Conservation (phyloP, 345 rosid genomes). For the Populus nigra region DNA sequence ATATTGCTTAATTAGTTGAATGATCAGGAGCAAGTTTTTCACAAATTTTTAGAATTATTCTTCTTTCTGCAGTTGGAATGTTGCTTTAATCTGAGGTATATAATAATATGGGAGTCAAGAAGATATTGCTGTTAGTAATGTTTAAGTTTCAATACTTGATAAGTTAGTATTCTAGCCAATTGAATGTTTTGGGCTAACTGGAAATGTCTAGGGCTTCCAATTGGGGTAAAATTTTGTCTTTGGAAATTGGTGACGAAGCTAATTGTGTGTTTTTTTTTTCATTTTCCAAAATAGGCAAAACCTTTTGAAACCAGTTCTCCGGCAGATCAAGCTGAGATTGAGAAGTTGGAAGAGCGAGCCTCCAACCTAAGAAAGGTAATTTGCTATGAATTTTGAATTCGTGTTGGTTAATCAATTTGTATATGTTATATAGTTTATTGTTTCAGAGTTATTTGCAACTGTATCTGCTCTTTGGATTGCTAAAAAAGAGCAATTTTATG, state of each 20-base stretch:
- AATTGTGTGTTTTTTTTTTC: not conserved
- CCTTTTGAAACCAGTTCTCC: conserved; percentile 46
- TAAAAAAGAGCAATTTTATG: not conserved
- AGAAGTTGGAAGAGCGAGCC: conserved; percentile 69
- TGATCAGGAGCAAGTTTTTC: too few relatives aligned
- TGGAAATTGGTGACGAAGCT: not conserved
- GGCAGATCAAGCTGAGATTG: conserved; percentile 58
- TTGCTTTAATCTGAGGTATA: not conserved
- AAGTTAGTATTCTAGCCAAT: not conserved
- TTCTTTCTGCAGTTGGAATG: not conserved
- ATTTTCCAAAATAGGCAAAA: conserved; percentile 45
- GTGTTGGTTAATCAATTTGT: not conserved
- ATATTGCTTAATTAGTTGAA: not conserved
- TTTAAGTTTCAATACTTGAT: not conserved
- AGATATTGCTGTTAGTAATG: not conserved
- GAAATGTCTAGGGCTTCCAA: not conserved
- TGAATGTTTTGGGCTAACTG: not conserved
- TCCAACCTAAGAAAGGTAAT: conserved; percentile 70
- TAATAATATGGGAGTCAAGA: not conserved
- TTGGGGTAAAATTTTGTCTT: not conserved
- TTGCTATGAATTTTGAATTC: not conserved
- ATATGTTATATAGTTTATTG: not conserved
- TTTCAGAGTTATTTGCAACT: too few relatives aligned
- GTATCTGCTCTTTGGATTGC: not conserved
- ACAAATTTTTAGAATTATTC: not conserved